Percentiles rank a stretch among this genome's conserved stretches.
phyloP scores from a whole-genome alignment of 1,284 basidiomycete genomes.

The Tilletia caries region DNA sequence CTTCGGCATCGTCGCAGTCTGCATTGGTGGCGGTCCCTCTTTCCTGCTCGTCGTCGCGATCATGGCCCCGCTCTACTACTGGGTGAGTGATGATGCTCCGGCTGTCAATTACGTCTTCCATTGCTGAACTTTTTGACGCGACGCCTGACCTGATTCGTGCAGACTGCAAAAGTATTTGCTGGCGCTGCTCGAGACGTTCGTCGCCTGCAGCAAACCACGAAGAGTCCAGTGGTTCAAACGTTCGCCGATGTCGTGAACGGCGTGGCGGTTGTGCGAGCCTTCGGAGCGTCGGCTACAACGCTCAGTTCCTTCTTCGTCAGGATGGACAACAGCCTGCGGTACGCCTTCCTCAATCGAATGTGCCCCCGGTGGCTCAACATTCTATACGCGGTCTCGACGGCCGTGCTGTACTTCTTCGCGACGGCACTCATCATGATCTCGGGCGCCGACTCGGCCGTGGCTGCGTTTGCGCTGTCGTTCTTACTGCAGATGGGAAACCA shows the following conservation, averaged over 20 bases:
- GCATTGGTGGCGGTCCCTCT: not conserved
- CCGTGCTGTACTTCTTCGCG: constrained; percentile 56
- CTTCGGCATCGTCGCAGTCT: constrained; percentile 49
- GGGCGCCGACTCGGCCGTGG: constrained; percentile 55
- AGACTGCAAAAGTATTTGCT: constrained; percentile 53
- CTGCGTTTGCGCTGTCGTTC: constrained; percentile 44
- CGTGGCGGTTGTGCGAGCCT: constrained; percentile 59
- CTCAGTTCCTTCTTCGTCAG: constrained; percentile 56
- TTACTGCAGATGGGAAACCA: constrained; percentile 55
- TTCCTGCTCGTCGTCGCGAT: constrained; percentile 35
- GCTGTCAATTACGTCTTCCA: too few relatives aligned
- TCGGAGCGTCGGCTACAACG: constrained; percentile 53
- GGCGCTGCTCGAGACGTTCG: constrained; percentile 58
- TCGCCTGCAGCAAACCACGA: constrained; percentile 46
- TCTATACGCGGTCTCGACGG: constrained; percentile 53
- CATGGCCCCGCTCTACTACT: constrained; percentile 1
- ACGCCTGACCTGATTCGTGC: constrained; percentile 17
- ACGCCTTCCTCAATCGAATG: constrained; percentile 36
- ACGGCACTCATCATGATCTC: constrained; percentile 57
- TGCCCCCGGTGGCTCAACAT: constrained; percentile 28
- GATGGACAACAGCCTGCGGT: constrained; percentile 57
- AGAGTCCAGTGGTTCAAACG: constrained; percentile 50
- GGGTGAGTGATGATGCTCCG: not conserved
- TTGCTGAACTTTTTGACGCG: constrained; percentile 28
- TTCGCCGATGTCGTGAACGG: constrained; percentile 55